Evolutionary conservation across 1,284 basidiomycete species (phyloP).

Genomic region (Rhodofomes roseus): DNA sequence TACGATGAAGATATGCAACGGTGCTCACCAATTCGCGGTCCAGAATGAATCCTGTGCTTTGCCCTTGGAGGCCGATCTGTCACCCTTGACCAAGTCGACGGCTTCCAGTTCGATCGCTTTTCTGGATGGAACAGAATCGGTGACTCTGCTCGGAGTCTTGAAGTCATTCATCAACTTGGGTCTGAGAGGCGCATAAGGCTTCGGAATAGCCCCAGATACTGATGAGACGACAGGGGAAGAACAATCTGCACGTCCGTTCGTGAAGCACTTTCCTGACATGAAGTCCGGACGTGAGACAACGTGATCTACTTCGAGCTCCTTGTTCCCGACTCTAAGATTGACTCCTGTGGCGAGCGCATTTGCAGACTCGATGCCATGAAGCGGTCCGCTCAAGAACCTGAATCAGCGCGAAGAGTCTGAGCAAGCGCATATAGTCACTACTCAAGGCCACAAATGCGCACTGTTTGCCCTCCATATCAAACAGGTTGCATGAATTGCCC

Average conservation of each 20-base stretch:
- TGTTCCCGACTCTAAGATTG: conserved; percentile 58
- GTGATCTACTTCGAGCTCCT: conserved; percentile 69
- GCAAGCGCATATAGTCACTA: background rate
- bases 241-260: conserved; percentile 22
- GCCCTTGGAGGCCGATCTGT: conserved; percentile 10
- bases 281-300: conserved; percentile 54
- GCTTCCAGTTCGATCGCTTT: conserved; percentile 39
- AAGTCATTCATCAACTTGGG: conserved; percentile 30
- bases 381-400: conserved; percentile 16
- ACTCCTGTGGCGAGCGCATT: conserved; percentile 42
- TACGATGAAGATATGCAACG: background rate
- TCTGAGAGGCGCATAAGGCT: conserved; percentile 44
- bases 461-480: conserved; percentile 56
- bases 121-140: conserved; percentile 17
- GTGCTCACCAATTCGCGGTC: conserved; percentile 63
- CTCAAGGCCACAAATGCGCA: conserved; percentile 27
- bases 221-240: conserved; percentile 18
- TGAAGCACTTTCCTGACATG: conserved; percentile 63
- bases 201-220: conserved; percentile 27
- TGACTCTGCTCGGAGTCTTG: conserved; percentile 16
- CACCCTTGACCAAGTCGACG: conserved; percentile 32
- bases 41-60: conserved; percentile 42
- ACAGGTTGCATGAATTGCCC: conserved; percentile 46
- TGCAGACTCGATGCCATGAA: conserved; percentile 32
- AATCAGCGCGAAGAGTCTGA: conserved; percentile 13